phyloP scores from a whole-genome alignment of 208 protist genomes.

The Vickermania ingenoplastis region DNA sequence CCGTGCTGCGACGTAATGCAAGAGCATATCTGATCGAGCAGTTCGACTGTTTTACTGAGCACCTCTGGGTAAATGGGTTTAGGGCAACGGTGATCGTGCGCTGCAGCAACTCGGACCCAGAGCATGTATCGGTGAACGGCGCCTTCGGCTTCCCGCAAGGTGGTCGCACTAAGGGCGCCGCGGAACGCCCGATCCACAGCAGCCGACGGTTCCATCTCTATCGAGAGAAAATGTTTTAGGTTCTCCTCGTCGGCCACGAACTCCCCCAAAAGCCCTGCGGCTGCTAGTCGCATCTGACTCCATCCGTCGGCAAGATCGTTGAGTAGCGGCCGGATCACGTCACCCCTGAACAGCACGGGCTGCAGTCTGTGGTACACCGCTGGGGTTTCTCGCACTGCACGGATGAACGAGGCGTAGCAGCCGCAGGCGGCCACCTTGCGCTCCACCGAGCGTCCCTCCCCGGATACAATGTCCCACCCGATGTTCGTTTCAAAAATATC shows the following conservation, averaged over 20 bases:
- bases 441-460: constrained; percentile 34
- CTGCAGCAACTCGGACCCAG: constrained; percentile 9
- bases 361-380: constrained; percentile 8
- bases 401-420: constrained; percentile 31
- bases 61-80: background rate
- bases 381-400: background rate
- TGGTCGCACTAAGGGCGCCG: constrained; percentile 26
- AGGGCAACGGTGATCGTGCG: background rate
- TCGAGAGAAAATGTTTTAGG: constrained; percentile 5
- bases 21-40: background rate
- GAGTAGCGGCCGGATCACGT: constrained; percentile 36
- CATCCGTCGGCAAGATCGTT: constrained; percentile 63
- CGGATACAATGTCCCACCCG: constrained; percentile 17
- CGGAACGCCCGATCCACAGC: constrained; percentile 7
- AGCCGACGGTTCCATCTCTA: background rate
- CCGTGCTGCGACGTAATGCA: background rate
- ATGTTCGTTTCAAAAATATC: constrained; percentile 42
- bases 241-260: constrained; percentile 2
- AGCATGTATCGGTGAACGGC: constrained; percentile 51
- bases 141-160: constrained; percentile 61
- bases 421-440: constrained; percentile 50
- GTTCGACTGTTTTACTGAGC: background rate
- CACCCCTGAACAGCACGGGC: constrained; percentile 13
- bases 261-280: constrained; percentile 28
- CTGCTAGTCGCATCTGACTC: constrained; percentile 38